A percentile compares a stretch with the other conserved stretches of the same genome.
Conservation (phyloP, 257 asterid genomes). For the Leptodermis oblonga region DNA sequence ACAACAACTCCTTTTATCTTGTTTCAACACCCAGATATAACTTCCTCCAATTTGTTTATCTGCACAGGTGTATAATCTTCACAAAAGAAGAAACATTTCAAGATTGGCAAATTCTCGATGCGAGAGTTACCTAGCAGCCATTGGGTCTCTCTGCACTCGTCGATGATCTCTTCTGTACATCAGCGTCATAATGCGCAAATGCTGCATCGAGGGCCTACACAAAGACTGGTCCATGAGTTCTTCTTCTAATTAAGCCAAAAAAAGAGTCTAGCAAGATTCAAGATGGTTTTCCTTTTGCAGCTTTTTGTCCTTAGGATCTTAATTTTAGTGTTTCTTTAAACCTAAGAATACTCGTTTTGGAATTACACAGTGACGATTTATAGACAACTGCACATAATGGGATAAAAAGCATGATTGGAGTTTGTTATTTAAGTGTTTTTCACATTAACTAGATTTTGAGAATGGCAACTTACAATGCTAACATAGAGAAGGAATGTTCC, state of each 20-base stretch:
- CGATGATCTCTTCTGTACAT: constrained; percentile 58
- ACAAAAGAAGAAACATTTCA: too few species aligned
- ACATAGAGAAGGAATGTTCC: too few species aligned
- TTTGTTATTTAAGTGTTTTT: background rate
- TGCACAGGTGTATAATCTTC: too few species aligned
- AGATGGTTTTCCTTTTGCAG: too few species aligned
- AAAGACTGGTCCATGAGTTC: constrained; percentile 2
- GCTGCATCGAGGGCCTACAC: constrained; percentile 95
- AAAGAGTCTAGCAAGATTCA: background rate
- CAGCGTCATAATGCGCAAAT: constrained; percentile 85
- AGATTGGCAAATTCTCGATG: too few species aligned
- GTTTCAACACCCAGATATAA: too few species aligned
- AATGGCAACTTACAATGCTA: too few species aligned
- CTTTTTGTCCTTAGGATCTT: background rate
- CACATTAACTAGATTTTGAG: background rate
- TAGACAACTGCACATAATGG: background rate
- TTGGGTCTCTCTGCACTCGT: constrained; percentile 62
- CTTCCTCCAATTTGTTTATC: too few species aligned
- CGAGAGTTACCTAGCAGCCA: constrained; percentile 35
- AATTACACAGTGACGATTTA: background rate
- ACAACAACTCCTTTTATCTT: too few species aligned
- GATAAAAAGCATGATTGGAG: too few species aligned
- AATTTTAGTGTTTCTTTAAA: too few species aligned
- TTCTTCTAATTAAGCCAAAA: background rate
- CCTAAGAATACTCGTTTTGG: background rate